Evolutionary conservation across 345 rosid genomes (phyloP).

Genomic region (Eucalyptus urophylla): DNA sequence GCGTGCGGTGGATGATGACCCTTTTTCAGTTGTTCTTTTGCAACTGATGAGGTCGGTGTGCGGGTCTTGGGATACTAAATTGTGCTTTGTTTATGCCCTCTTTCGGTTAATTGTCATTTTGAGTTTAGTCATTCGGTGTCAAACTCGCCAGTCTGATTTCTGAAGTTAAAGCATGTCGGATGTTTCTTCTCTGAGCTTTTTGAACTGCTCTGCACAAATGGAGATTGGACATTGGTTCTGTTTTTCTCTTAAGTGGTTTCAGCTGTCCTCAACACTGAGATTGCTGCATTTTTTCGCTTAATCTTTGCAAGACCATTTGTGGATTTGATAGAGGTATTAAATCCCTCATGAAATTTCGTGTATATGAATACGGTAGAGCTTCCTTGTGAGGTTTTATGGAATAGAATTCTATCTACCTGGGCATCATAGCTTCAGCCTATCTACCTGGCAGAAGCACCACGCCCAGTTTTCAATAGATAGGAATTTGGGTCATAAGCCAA

Average conservation of each 20-base stretch:
- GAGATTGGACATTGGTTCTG: background rate
- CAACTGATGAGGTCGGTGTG: background rate
- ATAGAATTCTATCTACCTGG: background rate
- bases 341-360: background rate
- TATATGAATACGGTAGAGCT: background rate
- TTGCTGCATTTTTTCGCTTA: background rate
- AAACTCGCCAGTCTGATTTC: background rate
- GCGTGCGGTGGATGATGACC: background rate
- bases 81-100: background rate
- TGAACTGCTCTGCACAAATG: background rate
- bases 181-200: background rate
- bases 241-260: no score
- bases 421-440: background rate
- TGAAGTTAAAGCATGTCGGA: background rate
- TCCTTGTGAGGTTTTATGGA: background rate
- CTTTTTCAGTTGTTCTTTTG: background rate
- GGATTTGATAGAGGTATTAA: background rate
- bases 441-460: background rate
- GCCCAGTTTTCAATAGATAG: background rate
- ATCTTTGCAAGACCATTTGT: background rate
- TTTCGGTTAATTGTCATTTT: background rate
- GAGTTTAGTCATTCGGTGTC: background rate
- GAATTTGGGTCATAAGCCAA: background rate
- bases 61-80: background rate
- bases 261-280: background rate